Evolutionary conservation across 495 filamentous ascomycete genomes (phyloP).

Genomic region (Niebla homalea): DNA sequence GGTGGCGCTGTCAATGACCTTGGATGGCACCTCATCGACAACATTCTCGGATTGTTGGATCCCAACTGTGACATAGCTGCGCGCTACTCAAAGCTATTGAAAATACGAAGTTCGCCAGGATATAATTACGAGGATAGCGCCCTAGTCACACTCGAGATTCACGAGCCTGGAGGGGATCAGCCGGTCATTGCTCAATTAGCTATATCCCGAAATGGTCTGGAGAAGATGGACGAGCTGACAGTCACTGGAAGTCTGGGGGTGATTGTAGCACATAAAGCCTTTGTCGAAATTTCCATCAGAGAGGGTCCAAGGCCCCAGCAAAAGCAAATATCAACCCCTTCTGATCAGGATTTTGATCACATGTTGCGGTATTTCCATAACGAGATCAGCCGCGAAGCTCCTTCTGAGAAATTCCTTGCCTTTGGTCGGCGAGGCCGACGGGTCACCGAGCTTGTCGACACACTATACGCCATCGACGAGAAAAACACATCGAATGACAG

Average conservation of each 20-base stretch:
- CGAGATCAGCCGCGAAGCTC: too few relatives aligned
- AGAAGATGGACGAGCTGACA: neutral
- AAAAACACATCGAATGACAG: too few relatives aligned
- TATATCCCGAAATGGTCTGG: neutral
- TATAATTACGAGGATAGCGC: constrained; percentile 3
- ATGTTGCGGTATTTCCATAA: too few relatives aligned
- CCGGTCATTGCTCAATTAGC: neutral
- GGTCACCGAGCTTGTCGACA: too few relatives aligned
- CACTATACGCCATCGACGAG: too few relatives aligned
- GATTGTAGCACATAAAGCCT: neutral
- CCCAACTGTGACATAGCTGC: neutral
- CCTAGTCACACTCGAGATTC: neutral
- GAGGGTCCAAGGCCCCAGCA: too few relatives aligned
- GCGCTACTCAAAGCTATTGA: neutral
- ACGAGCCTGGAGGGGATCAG: neutral
- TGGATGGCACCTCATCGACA: constrained; percentile 9
- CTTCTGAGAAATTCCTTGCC: too few relatives aligned
- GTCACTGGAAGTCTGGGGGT: constrained; percentile 1
- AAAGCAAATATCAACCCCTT: too few relatives aligned
- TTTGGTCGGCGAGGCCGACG: too few relatives aligned
- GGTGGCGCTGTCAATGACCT: constrained; percentile 1
- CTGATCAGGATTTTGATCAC: too few relatives aligned
- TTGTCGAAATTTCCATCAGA: neutral
- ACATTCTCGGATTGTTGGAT: neutral
- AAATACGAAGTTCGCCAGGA: neutral